Evolutionary conservation across 441 rosid species (phyloP), one percentile per base, ranked within the genome.

Genomic region (Corymbia citriodora): DNA sequence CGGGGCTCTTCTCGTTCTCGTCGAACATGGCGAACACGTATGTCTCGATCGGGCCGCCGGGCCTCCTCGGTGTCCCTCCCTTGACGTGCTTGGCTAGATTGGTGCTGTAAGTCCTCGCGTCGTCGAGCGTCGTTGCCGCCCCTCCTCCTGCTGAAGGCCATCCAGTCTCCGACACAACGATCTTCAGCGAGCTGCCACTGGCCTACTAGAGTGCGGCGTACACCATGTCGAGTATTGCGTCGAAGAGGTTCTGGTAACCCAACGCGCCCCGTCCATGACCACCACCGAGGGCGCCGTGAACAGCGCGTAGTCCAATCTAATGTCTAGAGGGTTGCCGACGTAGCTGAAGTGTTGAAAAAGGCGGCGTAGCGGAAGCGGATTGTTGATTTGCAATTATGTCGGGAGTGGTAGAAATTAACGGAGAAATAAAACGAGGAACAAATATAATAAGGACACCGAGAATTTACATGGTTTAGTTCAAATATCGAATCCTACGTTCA

Each of bases 131-230:
- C 6, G 96, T 72, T 1, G 92, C 91, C 3, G 8, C 18, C 52
- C 57, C 31, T n/a, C 94, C 96, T 79, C 97, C 96, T 0, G 88
- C 91, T 3, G 96, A 89, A 3, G 94, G 95, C 97, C 98, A 96
- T 29, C 97, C 95, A 5, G 88, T 94, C 90, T 95, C 96, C 4
- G 98, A 94, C 21, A 94, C 94, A 8, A 96, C 95, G 2, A 93
- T 90, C 50, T 91, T 89, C 49, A 94, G 48, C 6, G 95, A 93
- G n/a, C 93, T 93, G 1, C 94, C 95, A 13, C 91, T 86, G 5
- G 91, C 45, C 91, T 91, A 95, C 92, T 96, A 94, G 19, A 96
- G 83, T 0, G 97, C 94, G 6, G 95, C 90, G 40, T 94, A 93
- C n/a, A 88, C 88, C 12, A 95, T 87, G 89, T 95, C 96, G 82